Conservation (phyloP, 2,329 filamentous ascomycete genomes). For the Chaetothyriales sp. region DNA sequence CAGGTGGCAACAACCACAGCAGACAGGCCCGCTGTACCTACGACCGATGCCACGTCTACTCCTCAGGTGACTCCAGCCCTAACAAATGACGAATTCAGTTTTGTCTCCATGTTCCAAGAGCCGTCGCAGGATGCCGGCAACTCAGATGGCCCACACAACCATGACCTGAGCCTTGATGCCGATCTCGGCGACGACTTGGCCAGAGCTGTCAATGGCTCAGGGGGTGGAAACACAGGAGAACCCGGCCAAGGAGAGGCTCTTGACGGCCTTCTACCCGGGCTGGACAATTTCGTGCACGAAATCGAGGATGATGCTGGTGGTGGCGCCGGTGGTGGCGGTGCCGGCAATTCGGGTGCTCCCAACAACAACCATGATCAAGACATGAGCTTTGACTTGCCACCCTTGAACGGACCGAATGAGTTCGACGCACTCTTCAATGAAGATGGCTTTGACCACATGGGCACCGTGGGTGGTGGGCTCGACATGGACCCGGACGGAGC, state of each 20-base stretch:
- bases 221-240: constrained; percentile 21
- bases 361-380: constrained; percentile 5
- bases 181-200: constrained; percentile 25
- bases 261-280: constrained; percentile 19
- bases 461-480: constrained; percentile 21
- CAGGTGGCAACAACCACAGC: constrained; percentile 10
- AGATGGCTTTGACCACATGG: constrained; percentile 32
- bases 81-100: constrained; percentile 24
- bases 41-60: constrained; percentile 10
- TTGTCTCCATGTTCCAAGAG: constrained; percentile 27
- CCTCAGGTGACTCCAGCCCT: constrained; percentile 18
- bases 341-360: neutral
- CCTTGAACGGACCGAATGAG: constrained; percentile 14
- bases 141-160: constrained; percentile 10
- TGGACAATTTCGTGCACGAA: constrained; percentile 22
- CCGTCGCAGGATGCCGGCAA: constrained; percentile 15
- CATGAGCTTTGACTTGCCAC: constrained; percentile 13
- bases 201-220: constrained; percentile 24
- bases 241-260: constrained; percentile 13
- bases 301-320: constrained; percentile 14
- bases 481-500: constrained; percentile 7
- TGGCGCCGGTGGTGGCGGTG: constrained; percentile 21
- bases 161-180: constrained; percentile 26
- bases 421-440: constrained; percentile 24
- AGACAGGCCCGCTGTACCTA: constrained; percentile 5